Conservation (phyloP, 345 rosid species). For the Garcia nutans region DNA sequence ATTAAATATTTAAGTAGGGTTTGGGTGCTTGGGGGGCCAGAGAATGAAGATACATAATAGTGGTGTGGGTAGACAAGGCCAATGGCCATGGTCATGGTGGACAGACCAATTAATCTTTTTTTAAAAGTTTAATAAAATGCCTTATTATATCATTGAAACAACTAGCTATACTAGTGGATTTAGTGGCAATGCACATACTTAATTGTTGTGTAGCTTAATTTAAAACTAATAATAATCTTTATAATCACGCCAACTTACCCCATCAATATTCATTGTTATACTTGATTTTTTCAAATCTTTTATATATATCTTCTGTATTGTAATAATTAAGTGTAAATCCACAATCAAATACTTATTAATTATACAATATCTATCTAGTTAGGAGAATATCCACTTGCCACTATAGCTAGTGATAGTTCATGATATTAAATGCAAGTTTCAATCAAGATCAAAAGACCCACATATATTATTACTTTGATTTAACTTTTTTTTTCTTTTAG, state of each 20-base stretch:
- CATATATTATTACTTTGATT: no score
- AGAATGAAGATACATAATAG: no score
- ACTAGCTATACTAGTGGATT: conserved; percentile 6
- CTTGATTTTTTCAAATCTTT: no score
- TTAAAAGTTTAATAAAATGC: not conserved
- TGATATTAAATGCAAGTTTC: no score
- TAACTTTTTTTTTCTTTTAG: no score
- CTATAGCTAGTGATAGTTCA: not conserved
- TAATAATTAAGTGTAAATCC: not conserved
- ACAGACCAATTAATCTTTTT: not conserved
- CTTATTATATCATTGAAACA: conserved; percentile 5
- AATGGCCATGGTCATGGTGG: not conserved
- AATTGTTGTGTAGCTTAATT: not conserved
- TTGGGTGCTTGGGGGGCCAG: not conserved
- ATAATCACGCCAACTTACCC: not conserved
- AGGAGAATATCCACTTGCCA: conserved; percentile 1
- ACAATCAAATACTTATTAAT: not conserved
- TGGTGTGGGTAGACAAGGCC: not conserved
- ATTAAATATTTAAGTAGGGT: no score
- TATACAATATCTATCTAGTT: not conserved
- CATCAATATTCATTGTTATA: not conserved
- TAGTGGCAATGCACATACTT: conserved; percentile 16
- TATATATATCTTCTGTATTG: not conserved
- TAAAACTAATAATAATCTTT: not conserved
- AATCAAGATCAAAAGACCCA: no score